phyloP scores from a whole-genome alignment of 176 grass and related monocot genomes.

The Poa pratensis region DNA sequence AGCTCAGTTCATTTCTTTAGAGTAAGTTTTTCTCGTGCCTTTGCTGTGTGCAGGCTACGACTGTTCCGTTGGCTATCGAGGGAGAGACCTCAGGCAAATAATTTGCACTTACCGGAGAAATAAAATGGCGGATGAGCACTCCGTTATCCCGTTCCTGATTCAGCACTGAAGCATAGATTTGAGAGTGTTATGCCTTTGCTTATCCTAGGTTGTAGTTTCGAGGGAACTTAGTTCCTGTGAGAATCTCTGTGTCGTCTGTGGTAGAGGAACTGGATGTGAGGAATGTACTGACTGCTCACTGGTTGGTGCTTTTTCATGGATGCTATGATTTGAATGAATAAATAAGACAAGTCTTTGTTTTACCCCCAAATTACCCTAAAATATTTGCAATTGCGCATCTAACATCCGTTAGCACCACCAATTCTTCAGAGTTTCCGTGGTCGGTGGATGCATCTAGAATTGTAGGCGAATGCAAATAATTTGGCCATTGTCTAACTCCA shows the following conservation, averaged over 20 bases:
- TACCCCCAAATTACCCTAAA: neutral
- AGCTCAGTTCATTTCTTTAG: neutral
- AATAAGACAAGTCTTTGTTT: neutral
- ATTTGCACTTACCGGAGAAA: constrained; percentile 31
- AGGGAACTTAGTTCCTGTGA: neutral
- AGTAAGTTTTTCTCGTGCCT: neutral
- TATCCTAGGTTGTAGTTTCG: neutral
- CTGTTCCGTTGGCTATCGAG: constrained; percentile 73
- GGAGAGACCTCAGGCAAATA: constrained; percentile 51
- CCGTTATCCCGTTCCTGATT: constrained; percentile 9
- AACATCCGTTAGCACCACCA: neutral
- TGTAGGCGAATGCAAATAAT: neutral
- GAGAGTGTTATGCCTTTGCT: constrained; percentile 20
- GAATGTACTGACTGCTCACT: neutral
- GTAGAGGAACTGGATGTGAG: neutral
- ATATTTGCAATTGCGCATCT: neutral
- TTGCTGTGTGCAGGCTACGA: constrained; percentile 51
- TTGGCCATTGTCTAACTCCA: neutral
- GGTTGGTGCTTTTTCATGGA: neutral
- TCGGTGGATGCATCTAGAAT: neutral
- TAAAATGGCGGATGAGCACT: neutral
- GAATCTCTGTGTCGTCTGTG: neutral
- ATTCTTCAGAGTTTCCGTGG: neutral
- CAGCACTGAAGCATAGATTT: constrained; percentile 19
- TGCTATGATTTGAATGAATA: constrained; percentile 32